phyloP scores from a whole-genome alignment of 305 asterid genomes.

The Rubia peregrina region DNA sequence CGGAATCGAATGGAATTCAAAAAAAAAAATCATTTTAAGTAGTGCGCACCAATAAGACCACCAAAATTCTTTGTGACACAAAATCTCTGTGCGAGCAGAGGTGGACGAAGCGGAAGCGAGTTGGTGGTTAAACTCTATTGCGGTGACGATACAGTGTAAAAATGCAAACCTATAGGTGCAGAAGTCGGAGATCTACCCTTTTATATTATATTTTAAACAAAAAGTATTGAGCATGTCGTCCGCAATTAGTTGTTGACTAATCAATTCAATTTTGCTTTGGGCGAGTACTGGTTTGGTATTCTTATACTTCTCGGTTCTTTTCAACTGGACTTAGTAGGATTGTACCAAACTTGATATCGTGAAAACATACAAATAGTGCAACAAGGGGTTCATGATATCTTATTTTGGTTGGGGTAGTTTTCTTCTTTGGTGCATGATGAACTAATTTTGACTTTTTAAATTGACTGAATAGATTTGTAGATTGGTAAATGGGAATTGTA shows the following conservation, averaged over 20 bases:
- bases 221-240: not conserved
- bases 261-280: not conserved
- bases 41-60: no score
- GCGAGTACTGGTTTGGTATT: slow-evolving; percentile 12
- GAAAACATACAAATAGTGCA: slow-evolving; percentile 95
- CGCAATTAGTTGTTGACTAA: not conserved
- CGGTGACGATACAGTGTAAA: no score
- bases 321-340: slow-evolving; percentile 92
- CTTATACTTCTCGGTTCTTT: slow-evolving; percentile 49
- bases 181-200: no score
- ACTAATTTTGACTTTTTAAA: not conserved
- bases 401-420: not conserved
- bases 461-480: not conserved
- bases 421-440: not conserved
- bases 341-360: slow-evolving; percentile 87
- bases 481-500: not conserved
- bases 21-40: no score
- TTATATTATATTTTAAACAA: no score
- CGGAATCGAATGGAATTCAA: no score
- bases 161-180: no score
- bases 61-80: no score
- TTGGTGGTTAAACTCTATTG: no score
- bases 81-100: no score
- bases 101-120: no score
- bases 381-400: slow-evolving; percentile 56